A percentile compares a stretch with the other conserved stretches of the same genome.
phyloP scores from a whole-genome alignment of 768 basidiomycete species.

The Trametes sanguinea region DNA sequence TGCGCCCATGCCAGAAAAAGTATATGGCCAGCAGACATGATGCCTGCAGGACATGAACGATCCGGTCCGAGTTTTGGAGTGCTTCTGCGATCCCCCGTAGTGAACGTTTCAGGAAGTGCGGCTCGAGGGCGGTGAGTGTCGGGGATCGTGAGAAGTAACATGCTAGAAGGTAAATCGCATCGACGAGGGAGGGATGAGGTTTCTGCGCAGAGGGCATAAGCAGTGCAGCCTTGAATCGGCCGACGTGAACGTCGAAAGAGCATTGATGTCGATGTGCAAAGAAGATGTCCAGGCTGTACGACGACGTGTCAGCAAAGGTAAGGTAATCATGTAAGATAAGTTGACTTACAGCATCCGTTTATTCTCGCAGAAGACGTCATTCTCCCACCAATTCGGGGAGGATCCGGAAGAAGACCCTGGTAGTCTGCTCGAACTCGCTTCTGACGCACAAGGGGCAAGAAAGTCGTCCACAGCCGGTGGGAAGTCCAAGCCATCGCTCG shows the following conservation, averaged over 20 bases:
- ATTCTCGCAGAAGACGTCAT: slow-evolving; percentile 34
- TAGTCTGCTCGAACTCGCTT: slow-evolving; percentile 14
- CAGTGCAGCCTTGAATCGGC: slow-evolving; percentile 43
- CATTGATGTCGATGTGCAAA: slow-evolving; percentile 59
- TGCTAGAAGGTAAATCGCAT: slow-evolving; percentile 62
- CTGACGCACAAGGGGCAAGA: slow-evolving; percentile 18
- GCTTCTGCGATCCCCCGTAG: slow-evolving; percentile 54
- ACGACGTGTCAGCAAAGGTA: slow-evolving; percentile 3
- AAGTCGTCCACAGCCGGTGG: slow-evolving; percentile 16
- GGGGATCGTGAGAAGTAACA: slow-evolving; percentile 54
- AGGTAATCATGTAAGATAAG: slow-evolving; percentile 15
- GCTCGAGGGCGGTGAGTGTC: slow-evolving; percentile 44
- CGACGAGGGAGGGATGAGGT: slow-evolving; percentile 60
- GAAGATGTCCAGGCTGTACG: slow-evolving; percentile 53
- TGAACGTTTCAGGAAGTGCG: slow-evolving; percentile 49
- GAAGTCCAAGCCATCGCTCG: slow-evolving; percentile 7
- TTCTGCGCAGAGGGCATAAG: slow-evolving; percentile 29
- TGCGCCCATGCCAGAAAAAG: slow-evolving; percentile 56
- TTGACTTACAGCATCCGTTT: slow-evolving; percentile 42
- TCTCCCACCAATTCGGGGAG: slow-evolving; percentile 29
- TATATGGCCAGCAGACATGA: slow-evolving; percentile 61
- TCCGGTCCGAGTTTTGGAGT: slow-evolving; percentile 54
- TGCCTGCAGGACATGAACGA: slow-evolving; percentile 61
- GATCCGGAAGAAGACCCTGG: slow-evolving; percentile 4
- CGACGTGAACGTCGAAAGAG: slow-evolving; percentile 53